A percentile compares a stretch with the other conserved stretches of the same genome.
Evolutionary conservation across 805 yeast genomes (phyloP).

Genomic region (Ogataea pilisensis): DNA sequence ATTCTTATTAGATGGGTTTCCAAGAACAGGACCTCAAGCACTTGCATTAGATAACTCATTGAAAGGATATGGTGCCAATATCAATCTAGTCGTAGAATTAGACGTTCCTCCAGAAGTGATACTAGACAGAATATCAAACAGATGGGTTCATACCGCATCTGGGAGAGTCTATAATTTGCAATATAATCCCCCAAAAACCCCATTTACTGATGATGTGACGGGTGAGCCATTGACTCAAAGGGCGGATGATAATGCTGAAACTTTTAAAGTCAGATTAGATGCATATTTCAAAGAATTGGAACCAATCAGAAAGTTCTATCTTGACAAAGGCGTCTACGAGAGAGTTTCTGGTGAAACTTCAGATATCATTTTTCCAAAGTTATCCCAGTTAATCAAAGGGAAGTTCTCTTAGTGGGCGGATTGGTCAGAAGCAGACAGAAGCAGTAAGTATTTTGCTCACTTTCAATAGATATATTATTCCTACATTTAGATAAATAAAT

Average conservation of each 20-base stretch:
- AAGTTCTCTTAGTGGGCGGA: slow-evolving; percentile 22
- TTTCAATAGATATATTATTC: no score
- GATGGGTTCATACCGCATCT: slow-evolving; percentile 79
- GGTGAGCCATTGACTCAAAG: slow-evolving; percentile 83
- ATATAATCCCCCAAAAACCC: slow-evolving; percentile 83
- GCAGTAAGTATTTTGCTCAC: no score
- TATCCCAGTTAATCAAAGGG: slow-evolving; percentile 37
- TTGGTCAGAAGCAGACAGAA: not conserved
- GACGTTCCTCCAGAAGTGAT: slow-evolving; percentile 86
- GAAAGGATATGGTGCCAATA: slow-evolving; percentile 31
- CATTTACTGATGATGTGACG: slow-evolving; percentile 81
- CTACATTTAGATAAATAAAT: no score
- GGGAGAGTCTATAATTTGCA: slow-evolving; percentile 84
- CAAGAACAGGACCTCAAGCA: slow-evolving; percentile 78
- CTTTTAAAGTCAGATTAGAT: slow-evolving; percentile 63
- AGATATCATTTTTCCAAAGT: slow-evolving; percentile 76
- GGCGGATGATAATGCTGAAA: slow-evolving; percentile 75
- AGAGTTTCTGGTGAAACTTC: slow-evolving; percentile 74
- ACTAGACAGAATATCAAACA: slow-evolving; percentile 71
- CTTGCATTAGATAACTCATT: slow-evolving; percentile 46
- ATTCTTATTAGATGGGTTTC: slow-evolving; percentile 91
- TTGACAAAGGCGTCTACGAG: slow-evolving; percentile 42
- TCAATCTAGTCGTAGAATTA: slow-evolving; percentile 80
- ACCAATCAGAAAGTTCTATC: slow-evolving; percentile 66
- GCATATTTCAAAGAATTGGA: slow-evolving; percentile 53